A percentile compares a stretch with the other conserved stretches of the same genome.
Conservation (phyloP, 306 rosid genomes). For the Purshia tridentata region DNA sequence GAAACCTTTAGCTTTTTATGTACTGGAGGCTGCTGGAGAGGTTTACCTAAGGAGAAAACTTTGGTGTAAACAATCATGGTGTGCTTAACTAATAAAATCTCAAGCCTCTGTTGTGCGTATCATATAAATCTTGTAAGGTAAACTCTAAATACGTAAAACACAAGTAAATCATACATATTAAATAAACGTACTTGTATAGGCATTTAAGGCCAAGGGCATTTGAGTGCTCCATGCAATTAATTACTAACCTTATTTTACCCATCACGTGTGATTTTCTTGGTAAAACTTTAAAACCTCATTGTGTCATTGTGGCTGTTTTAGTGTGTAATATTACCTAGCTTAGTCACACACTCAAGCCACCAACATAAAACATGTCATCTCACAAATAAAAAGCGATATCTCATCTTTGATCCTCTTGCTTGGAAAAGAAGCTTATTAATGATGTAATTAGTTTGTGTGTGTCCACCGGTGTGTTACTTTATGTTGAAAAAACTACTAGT, state of each 20-base stretch:
- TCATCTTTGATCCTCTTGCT: constrained; percentile 15
- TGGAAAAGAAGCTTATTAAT: constrained; percentile 10
- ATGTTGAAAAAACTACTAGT: constrained; percentile 3
- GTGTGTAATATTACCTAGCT: background rate
- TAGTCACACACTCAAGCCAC: background rate
- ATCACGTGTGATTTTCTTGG: background rate
- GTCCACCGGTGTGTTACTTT: constrained; percentile 11
- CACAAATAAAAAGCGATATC: constrained; percentile 15
- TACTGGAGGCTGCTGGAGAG: background rate
- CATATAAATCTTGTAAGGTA: no score
- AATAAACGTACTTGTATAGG: no score
- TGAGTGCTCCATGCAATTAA: no score
- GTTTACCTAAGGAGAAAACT: background rate
- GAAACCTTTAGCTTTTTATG: background rate
- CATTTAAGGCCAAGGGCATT: no score
- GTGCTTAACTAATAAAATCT: background rate
- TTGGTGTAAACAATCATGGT: background rate
- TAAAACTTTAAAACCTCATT: background rate
- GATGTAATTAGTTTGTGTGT: constrained; percentile 24
- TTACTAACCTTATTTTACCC: no score
- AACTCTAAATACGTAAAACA: no score
- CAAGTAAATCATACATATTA: no score
- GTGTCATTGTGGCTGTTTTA: no score
- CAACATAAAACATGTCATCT: constrained; percentile 17
- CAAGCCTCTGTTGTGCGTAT: no score